A percentile compares a stretch with the other conserved stretches of the same genome.
Evolutionary conservation across 148 eudicot genomes (phyloP).

Genomic region (Amaranthus palmeri): DNA sequence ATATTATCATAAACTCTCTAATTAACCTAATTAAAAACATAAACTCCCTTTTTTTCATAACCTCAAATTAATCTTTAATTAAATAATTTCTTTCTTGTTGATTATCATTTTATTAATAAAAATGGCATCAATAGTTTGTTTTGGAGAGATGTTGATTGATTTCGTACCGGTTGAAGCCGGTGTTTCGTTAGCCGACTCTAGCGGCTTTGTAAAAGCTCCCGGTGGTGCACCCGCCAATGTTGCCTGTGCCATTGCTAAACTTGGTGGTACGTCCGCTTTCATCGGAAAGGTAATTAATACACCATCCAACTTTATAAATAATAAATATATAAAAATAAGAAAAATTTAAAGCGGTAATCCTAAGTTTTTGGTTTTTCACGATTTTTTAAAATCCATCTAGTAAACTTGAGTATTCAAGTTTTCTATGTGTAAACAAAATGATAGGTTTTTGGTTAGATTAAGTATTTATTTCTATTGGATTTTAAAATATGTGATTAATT

Average conservation of each 20-base stretch:
- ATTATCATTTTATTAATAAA: no score
- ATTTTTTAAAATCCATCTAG: no score
- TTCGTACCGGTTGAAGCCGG: constrained; percentile 53
- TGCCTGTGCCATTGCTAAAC: constrained; percentile 44
- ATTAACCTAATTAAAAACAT: no score
- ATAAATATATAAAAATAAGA: background rate
- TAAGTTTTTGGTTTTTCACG: no score
- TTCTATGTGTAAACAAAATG: no score
- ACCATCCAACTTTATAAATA: background rate
- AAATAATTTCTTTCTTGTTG: no score
- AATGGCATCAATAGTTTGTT: constrained; percentile 33
- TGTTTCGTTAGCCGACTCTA: constrained; percentile 54
- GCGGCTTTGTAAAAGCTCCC: constrained; percentile 56
- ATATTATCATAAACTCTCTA: no score
- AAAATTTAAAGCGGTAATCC: no score
- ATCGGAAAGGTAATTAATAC: constrained; percentile 49
- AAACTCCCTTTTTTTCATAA: no score
- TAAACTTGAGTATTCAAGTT: no score
- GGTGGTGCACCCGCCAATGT: constrained; percentile 80
- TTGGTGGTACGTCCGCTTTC: constrained; percentile 57
- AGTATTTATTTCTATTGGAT: background rate
- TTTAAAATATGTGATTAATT: no score
- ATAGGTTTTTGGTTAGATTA: background rate
- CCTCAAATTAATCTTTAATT: no score
- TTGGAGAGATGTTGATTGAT: constrained; percentile 68